Evolutionary conservation across 768 basidiomycete genomes (phyloP).

Genomic region (Boletus rubroflammeus): DNA sequence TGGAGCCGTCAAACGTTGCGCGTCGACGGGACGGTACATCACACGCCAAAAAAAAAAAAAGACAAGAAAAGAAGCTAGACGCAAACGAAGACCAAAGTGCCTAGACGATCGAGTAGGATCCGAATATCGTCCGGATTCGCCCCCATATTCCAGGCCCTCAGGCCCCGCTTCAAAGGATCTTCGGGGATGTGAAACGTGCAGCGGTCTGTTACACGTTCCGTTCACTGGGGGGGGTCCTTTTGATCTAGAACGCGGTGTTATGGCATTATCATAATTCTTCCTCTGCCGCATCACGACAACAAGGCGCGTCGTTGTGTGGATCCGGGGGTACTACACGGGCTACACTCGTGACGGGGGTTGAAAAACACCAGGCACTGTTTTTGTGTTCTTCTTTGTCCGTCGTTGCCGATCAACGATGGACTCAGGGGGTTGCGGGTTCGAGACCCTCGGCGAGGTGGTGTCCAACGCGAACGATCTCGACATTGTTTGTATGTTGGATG

Average conservation of each 20-base stretch:
- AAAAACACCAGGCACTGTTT: not conserved
- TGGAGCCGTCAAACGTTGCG: not conserved
- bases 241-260: not conserved
- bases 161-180: not conserved
- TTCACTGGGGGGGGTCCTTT: too few species aligned
- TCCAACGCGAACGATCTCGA: not conserved
- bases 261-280: not conserved
- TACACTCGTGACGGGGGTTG: not conserved
- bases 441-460: not conserved
- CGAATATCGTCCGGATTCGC: not conserved
- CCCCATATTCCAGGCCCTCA: not conserved
- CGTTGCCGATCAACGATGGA: not conserved
- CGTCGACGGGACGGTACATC: not conserved
- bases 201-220: too few species aligned
- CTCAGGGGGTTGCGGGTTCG: not conserved
- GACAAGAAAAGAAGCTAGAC: not conserved
- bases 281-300: not conserved
- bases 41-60: not conserved
- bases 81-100: not conserved
- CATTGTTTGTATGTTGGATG: not conserved
- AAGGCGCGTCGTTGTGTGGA: not conserved
- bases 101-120: not conserved
- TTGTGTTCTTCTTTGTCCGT: not conserved
- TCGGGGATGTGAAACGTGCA: not conserved
- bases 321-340: not conserved